Evolutionary conservation across 1,284 basidiomycete genomes (phyloP).

Genomic region (Fomitiporia mediterranea): DNA sequence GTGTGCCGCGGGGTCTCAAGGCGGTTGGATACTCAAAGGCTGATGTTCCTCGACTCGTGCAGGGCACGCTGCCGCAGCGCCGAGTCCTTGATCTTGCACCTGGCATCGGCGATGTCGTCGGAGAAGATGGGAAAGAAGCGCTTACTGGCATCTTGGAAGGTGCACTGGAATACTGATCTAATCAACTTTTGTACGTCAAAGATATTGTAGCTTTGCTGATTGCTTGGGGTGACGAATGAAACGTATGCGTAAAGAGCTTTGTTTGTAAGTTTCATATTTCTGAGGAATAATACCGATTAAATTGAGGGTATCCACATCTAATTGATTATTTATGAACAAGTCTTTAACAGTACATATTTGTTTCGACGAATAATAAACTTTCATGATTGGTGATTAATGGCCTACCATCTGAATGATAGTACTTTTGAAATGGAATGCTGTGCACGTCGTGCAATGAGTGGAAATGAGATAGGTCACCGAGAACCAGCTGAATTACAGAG

Average conservation of each 20-base stretch:
- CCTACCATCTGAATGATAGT: too few relatives aligned
- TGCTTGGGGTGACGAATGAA: neutral
- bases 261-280: too few relatives aligned
- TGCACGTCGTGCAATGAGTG: too few relatives aligned
- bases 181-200: neutral
- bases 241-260: neutral
- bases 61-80: constrained; percentile 85
- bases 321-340: too few relatives aligned
- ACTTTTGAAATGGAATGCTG: too few relatives aligned
- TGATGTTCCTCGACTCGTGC: constrained; percentile 69
- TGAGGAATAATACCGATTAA: too few relatives aligned
- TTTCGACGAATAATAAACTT: too few relatives aligned
- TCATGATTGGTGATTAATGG: too few relatives aligned
- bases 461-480: too few relatives aligned
- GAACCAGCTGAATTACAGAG: too few relatives aligned
- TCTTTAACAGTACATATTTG: too few relatives aligned
- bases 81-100: constrained; percentile 86
- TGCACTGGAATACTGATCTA: constrained; percentile 64
- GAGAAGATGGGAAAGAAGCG: constrained; percentile 76
- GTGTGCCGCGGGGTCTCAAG: constrained; percentile 84
- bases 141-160: constrained; percentile 71
- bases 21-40: constrained; percentile 75
- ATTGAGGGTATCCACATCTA: too few relatives aligned
- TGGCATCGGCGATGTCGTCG: constrained; percentile 74
- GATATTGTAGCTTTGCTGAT: neutral